Conservation (phyloP, 1,284 basidiomycete genomes). For the Inonotus hispidus region DNA sequence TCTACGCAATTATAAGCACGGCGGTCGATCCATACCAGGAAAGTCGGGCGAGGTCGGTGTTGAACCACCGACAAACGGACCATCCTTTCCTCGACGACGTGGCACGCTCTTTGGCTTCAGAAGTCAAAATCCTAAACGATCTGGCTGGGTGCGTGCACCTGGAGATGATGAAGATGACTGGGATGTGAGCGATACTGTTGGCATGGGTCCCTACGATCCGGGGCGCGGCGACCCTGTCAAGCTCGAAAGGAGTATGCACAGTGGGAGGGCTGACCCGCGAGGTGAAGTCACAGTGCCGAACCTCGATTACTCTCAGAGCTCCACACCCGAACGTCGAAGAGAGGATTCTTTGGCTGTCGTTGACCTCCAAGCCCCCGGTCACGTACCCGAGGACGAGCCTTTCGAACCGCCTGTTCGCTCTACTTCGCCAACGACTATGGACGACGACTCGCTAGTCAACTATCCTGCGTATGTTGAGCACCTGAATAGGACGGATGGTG, state of each 20-base stretch:
- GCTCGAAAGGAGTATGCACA: slow-evolving; percentile 1
- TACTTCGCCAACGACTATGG: neutral
- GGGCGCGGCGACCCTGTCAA: slow-evolving; percentile 2
- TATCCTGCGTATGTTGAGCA: neutral
- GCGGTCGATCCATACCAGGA: slow-evolving; percentile 15
- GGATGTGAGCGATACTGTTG: slow-evolving; percentile 13
- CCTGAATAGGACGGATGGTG: neutral
- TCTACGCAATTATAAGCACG: slow-evolving; percentile 15
- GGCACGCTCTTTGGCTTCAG: slow-evolving; percentile 18
- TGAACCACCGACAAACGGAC: neutral
- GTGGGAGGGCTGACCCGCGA: neutral
- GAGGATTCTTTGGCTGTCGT: neutral
- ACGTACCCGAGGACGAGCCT: slow-evolving; percentile 1
- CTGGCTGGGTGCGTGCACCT: slow-evolving; percentile 16
- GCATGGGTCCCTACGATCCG: neutral
- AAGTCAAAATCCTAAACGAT: slow-evolving; percentile 1
- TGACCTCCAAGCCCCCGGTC: slow-evolving; percentile 1
- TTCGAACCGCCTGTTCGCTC: neutral
- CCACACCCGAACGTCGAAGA: neutral
- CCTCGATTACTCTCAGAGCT: neutral
- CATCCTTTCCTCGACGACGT: slow-evolving; percentile 7
- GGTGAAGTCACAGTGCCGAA: neutral
- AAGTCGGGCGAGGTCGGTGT: slow-evolving; percentile 15
- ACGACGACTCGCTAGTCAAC: neutral
- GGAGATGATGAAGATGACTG: slow-evolving; percentile 18